Base-by-base conservation (phyloP, 352 stramenopile genomes). In the Pseudoperonospora humuli region DNA sequence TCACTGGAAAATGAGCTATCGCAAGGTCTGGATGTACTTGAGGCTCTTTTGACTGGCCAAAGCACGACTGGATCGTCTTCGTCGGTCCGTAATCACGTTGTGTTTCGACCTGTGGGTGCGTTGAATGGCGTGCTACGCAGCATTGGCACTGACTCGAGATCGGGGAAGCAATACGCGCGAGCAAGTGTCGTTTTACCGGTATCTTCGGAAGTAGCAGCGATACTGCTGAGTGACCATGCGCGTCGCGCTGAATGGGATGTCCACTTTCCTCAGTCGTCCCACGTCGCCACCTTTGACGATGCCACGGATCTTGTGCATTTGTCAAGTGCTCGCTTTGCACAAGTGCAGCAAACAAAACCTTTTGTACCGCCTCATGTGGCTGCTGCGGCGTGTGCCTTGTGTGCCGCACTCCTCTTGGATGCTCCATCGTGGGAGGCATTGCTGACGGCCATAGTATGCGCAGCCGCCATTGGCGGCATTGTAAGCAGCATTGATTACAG, bases 231-330 rank as follows among this genome's bases (percentile, higher is more conserved):
- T 2, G 79, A 91, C 39, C 71, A 88, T 40, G 56, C 55, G 4
- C 78, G 77, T 50, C 75, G 79, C 10, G 59, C 67, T n/a, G 75
- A 88, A 11, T 91, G 79, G 79, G 79, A 91, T 39, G 35, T 82
- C 6, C 74, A 88, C 28, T 91, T 91, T 37, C 76, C 75, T 0
- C 41, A 49, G 3, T 83, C 75, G 6, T 50, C 48, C 3, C 74
- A 86, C 31, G 61, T 91, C 3, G 79, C 79, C 1, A 77, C 63
- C 1, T 91, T 83, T 45, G 79, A 86, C 32, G 79, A 87, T 18
- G 65, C 68, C 7, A 91, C 79, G 21, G 72, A 86, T 23, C 54
- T 91, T 8, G 66, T 91, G 38, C 65, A 91, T 39, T 48, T 91
- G 20, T 75, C 60, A 4, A 71, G 69, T 46, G 72, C 66, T 0